Evolutionary conservation across 2,329 filamentous ascomycete species (phyloP), one percentile per base, ranked within the genome.

Genomic region (Colletotrichum camelliae): DNA sequence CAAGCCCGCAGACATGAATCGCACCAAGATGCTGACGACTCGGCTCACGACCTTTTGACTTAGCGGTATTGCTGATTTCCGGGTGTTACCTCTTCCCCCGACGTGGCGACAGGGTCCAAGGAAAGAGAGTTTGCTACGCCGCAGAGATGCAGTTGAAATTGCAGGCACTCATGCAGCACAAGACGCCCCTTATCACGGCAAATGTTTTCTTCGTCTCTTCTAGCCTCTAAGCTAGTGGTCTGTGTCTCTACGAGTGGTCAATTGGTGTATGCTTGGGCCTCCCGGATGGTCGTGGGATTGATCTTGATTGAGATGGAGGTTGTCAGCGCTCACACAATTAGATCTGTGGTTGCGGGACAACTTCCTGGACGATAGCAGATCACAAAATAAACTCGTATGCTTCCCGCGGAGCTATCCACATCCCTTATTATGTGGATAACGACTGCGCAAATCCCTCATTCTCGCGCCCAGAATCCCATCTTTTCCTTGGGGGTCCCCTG

Each of bases 361-460:
- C 29, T 48, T 66, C 35, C 62, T 48, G 55, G 66, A 33, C 24
- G 18, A 58, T 27, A 29, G 55, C 55, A 58, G 55, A 58, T 58
- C 24, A 24, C 27, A 18, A 72, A 66, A 58, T 67, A 72, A 67
- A 58, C 43, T 72, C 69, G 60, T 31, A 48, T 65, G 21, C 31
- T 66, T 57, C 31, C 61, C 60, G 68, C 58, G 6, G 24, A 35
- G 58, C 58, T 64, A 65, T 65, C 69, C 69, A 33, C 61, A 29
- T 72, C 61, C 69, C 39, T 72, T 72, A 66, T 66, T 67, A 31
- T 72, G 69, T 72, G 69, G 69, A 72, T 72, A 71, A 57, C 2
- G 13, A 1, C 6, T 21, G 39, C 21, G 60, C 68, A 66, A 43
- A 66, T 72, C 48, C 60, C 69, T 72, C 48, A 67, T 6, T 21